These are phyloP conservation scores for Kappamyces sp. DNA, from an alignment of 192 early-diverging fungal genomes.

Conservation along the genomic window DNA sequence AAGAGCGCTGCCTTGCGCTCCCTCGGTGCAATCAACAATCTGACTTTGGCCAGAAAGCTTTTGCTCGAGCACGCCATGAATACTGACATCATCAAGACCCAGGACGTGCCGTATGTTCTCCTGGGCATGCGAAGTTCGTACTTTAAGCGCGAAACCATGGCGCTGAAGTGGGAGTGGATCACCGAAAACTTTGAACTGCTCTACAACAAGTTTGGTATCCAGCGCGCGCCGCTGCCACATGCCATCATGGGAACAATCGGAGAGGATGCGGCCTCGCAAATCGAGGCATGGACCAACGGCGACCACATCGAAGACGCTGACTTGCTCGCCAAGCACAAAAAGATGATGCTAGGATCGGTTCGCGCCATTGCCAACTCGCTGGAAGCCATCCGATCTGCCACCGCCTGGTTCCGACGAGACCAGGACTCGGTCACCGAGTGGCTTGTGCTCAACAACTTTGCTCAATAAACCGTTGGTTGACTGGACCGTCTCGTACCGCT, in stretches of 20 bases:
- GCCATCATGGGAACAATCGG: conserved; percentile 5
- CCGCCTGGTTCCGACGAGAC: conserved; percentile 13
- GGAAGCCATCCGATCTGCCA: conserved; percentile 14
- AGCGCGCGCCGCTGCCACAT: background rate
- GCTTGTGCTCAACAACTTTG: conserved; percentile 11
- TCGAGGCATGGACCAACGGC: conserved; percentile 23
- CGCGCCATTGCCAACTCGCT: conserved; percentile 16
- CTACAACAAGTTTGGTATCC: conserved; percentile 8
- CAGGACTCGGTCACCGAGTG: background rate
- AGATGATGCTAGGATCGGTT: background rate
- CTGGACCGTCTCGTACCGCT: conserved; percentile 54
- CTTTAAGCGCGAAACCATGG: background rate
- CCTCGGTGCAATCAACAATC: background rate
- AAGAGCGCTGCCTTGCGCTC: conserved; percentile 3
- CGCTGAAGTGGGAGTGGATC: background rate
- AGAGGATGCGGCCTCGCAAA: conserved; percentile 17
- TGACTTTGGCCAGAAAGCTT: conserved; percentile 1
- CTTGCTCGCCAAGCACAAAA: background rate
- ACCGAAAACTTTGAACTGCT: background rate
- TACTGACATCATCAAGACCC: conserved; percentile 9
- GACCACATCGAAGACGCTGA: conserved; percentile 22
- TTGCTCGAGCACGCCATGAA: conserved; percentile 16
- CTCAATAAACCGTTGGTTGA: background rate
- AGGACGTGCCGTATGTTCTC: conserved; percentile 15
- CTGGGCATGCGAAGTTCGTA: background rate